Evolutionary conservation across 345 rosid genomes (phyloP).

Genomic region (Arabis hirsuta): DNA sequence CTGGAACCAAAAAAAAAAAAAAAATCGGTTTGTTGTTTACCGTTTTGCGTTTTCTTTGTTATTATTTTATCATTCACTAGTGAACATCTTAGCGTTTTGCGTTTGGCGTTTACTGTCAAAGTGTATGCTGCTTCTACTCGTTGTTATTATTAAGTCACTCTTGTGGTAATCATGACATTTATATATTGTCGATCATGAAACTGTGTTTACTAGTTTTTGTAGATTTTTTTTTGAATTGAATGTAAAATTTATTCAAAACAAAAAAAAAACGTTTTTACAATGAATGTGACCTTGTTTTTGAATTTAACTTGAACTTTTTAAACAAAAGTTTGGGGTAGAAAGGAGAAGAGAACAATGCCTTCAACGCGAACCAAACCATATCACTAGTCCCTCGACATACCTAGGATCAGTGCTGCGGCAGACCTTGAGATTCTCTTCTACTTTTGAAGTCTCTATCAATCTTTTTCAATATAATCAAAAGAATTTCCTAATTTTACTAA

Average conservation of each 20-base stretch:
- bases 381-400: too few species aligned
- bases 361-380: too few species aligned
- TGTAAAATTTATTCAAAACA: too few species aligned
- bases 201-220: slow-evolving; percentile 20
- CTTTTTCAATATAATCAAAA: neutral
- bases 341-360: too few species aligned
- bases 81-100: slow-evolving; percentile 35
- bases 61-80: slow-evolving; percentile 20
- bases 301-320: too few species aligned
- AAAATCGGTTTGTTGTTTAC: slow-evolving; percentile 28
- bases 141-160: slow-evolving; percentile 19
- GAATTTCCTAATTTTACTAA: neutral
- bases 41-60: slow-evolving; percentile 28
- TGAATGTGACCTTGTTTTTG: too few species aligned
- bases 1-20: slow-evolving; percentile 17
- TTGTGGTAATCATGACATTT: slow-evolving; percentile 1
- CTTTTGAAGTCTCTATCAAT: neutral
- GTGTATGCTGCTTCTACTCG: slow-evolving; percentile 8
- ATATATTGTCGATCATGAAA: slow-evolving; percentile 4
- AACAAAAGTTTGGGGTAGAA: too few species aligned
- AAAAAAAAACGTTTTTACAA: too few species aligned
- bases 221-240: too few species aligned
- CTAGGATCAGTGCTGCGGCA: too few species aligned
- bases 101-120: slow-evolving; percentile 10
- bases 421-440: neutral